Evolutionary conservation across 2,329 filamentous ascomycete species (phyloP).

Genomic region (Cordyceps javanica): DNA sequence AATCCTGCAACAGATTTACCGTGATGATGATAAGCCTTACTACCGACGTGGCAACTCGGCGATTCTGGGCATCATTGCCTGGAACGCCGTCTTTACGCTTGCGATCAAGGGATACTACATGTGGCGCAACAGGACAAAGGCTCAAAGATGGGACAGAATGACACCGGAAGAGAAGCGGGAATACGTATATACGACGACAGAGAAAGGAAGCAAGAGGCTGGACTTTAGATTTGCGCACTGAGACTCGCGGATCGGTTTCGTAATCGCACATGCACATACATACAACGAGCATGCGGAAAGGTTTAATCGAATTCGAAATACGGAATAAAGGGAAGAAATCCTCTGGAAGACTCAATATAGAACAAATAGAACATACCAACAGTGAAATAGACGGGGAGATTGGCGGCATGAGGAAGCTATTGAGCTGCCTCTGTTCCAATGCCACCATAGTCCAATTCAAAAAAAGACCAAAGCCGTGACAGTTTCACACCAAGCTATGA

Average conservation of each 20-base stretch:
- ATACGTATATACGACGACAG: conserved; percentile 27
- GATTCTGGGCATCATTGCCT: conserved; percentile 41
- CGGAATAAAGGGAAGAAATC: too few species aligned
- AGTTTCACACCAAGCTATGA: too few species aligned
- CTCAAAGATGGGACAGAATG: conserved; percentile 39
- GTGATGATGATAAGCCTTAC: conserved; percentile 19
- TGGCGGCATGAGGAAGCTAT: too few species aligned
- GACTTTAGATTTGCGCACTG: conserved; percentile 32
- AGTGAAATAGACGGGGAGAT: too few species aligned
- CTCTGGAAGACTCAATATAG: too few species aligned
- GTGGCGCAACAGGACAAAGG: conserved; percentile 28
- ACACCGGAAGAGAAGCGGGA: conserved; percentile 26
- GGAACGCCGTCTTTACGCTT: conserved; percentile 26
- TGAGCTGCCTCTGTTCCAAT: too few species aligned
- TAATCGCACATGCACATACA: background rate
- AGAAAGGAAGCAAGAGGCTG: conserved; percentile 35
- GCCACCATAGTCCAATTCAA: too few species aligned
- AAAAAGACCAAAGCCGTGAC: too few species aligned
- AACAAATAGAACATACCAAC: too few species aligned
- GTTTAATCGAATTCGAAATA: background rate
- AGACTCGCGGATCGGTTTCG: background rate
- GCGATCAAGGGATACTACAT: conserved; percentile 28
- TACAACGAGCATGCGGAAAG: background rate
- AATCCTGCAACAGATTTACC: conserved; percentile 24
- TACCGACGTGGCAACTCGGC: conserved; percentile 44